Evolutionary conservation across 179 eudicot species (phyloP), one percentile per base, ranked within the genome.

Genomic region (Nepenthes alata): DNA sequence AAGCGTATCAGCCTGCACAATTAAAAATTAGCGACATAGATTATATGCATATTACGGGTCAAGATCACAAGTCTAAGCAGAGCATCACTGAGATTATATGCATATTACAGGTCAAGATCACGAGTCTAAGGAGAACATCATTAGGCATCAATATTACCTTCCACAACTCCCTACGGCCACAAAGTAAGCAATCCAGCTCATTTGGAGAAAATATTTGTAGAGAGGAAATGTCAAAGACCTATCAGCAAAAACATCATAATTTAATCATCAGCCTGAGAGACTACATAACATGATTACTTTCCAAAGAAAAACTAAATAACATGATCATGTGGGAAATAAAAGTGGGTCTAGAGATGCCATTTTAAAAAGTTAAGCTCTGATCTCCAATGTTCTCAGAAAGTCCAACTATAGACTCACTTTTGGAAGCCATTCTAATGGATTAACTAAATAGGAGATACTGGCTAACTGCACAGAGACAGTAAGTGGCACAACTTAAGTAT

Each of bases 141-240:
- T 7, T 7, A 41, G 8, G 45, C 50, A 49, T 34, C 47, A 64
- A 12, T 6, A 16, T 67, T 78, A 95, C 99, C 99, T 85, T 69
- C 99, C 99, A 95, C 81, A 95, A 71, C 71, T 95, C 99, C 72
- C 95, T 80, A 66, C 91, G 91, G 47, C 97, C 99, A 63, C 97
- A 95, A 57, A 95, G 95, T 62, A 95, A 78, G 76, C 88, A 86
- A 73, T 95, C 99, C 73, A 95, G 69, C 76, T 95, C 99, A 69
- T 67, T 72, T n/a, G 96, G 96, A 54, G 96, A 85, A 71, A 88
- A 95, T 69, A 95, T 88, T 80, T 85, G 97, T 45, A 88, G 73
- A 61, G 88, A 67, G 10, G 90, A 53, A 56, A 91, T 81, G 72
- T 95, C 99, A 66, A 91, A 91, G 39, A 91, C 97, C 99, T 94